phyloP scores from a whole-genome alignment of 1,284 basidiomycete species.

The Filobasidium uniguttulatum region DNA sequence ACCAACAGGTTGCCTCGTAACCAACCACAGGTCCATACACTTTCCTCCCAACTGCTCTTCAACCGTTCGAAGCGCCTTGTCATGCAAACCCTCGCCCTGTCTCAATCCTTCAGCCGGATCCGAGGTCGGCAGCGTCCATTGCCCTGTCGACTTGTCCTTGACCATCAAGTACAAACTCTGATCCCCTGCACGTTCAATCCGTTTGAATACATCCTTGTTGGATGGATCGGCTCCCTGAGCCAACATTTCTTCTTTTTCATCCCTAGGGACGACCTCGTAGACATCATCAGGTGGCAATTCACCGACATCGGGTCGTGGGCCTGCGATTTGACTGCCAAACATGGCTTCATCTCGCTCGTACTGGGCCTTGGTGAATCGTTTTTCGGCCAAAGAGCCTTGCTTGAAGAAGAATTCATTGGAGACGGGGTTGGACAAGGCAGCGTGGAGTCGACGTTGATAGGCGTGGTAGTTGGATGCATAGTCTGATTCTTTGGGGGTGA shows the following conservation, averaged over 20 bases:
- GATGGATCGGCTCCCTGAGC: conserved; percentile 51
- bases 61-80: conserved; percentile 26
- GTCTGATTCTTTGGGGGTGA: conserved; percentile 59
- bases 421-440: conserved; percentile 77
- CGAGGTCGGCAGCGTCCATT: conserved; percentile 68
- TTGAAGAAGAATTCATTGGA: conserved; percentile 91
- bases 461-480: conserved; percentile 76
- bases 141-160: conserved; percentile 43
- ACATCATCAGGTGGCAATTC: conserved; percentile 41
- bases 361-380: conserved; percentile 62
- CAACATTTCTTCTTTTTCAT: conserved; percentile 39
- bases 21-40: conserved; percentile 35
- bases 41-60: conserved; percentile 24
- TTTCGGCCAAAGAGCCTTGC: conserved; percentile 72
- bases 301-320: conserved; percentile 47
- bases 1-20: conserved; percentile 34
- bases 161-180: conserved; percentile 77
- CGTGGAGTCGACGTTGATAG: conserved; percentile 70
- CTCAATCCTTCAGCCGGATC: conserved; percentile 20
- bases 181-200: conserved; percentile 65
- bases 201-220: conserved; percentile 46
- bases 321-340: conserved; percentile 48
- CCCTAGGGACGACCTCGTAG: conserved; percentile 23
- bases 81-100: conserved; percentile 27
- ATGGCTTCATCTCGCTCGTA: conserved; percentile 52